Base-by-base conservation (phyloP, 2,329 filamentous ascomycete genomes). In the Alternaria angustiovoidea region DNA sequence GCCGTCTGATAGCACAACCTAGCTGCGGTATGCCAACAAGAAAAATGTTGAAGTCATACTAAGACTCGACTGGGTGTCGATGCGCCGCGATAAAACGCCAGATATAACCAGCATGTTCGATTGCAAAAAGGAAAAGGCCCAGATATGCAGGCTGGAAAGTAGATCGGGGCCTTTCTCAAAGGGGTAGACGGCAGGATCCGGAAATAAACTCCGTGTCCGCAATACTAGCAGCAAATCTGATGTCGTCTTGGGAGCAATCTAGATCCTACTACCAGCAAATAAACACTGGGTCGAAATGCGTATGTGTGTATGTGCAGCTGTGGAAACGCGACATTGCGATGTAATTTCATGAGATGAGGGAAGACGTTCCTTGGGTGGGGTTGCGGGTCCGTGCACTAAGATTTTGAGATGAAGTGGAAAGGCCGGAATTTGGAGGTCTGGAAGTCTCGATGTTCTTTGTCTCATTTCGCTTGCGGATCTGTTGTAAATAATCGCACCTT, bases 401-500 rank as follows among this genome's bases (percentile, higher is more conserved):
- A 62, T 58, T 68, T 70, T 63, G 64, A 73, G 66, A 72, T 72
- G 67, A 36, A 54, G 42, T 36, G 30, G 38, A 56, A 56, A 72
- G 59, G 58, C 59, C 56, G 51, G 63, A 54, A 63, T 62, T 55
- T 68, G 67, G 62, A 59, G 41, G 67, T 67, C 61, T 68, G 74
- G 73, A 74, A 77, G 30, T 59, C 53, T 38, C 34, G 14, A 49
- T 49, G 30, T 36, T 49, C 46, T 49, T 34, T 49, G 36, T 66
- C 73, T 77, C 74, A 78, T 78, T 69, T 78, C 75, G 75, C 74
- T 77, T 76, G 66, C 51, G 57, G 70, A 56, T 69, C 67, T 68
- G 66, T 66, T 68, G 69, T 66, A 66, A 64, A 65, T 59, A 44
- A 54, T 36, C 36, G 51, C 43, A 59, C 46, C 48, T 44, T 55